phyloP scores from a whole-genome alignment of 495 filamentous ascomycete genomes.

The Penicillium lividum region DNA sequence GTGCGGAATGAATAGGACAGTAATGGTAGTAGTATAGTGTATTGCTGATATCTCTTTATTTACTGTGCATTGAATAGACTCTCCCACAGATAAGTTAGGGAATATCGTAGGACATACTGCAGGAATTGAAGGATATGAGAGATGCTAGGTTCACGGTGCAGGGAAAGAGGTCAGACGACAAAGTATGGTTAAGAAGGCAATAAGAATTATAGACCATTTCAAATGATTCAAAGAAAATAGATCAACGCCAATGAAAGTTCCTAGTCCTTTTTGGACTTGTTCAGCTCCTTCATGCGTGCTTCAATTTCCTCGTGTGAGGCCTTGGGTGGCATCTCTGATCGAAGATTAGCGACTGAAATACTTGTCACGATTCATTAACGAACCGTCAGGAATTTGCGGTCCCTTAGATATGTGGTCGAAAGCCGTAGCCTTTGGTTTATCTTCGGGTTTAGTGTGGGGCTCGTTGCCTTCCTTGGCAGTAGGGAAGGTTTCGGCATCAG shows the following conservation, averaged over 20 bases:
- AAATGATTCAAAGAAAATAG: conserved; percentile 63
- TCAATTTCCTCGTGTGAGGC: conserved; percentile 67
- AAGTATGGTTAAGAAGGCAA: neutral
- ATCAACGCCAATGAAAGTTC: neutral
- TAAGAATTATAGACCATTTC: neutral
- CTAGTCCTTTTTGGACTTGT: conserved; percentile 65
- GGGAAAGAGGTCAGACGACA: neutral
- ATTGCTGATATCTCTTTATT: no score
- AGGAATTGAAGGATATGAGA: no score
- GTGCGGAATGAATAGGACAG: no score
- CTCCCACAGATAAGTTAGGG: no score
- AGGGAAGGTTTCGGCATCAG: conserved; percentile 31
- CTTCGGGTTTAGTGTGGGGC: conserved; percentile 20
- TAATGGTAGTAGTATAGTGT: no score
- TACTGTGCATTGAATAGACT: no score
- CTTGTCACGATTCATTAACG: conserved; percentile 13
- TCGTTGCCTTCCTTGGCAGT: conserved; percentile 25
- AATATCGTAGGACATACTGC: no score
- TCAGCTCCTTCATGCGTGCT: conserved; percentile 63
- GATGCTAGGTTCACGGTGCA: neutral
- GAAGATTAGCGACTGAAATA: conserved; percentile 5
- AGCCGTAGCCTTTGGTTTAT: conserved; percentile 36
- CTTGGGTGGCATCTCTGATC: conserved; percentile 53
- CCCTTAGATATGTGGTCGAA: conserved; percentile 45
- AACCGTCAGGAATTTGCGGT: conserved; percentile 47